phyloP scores from a whole-genome alignment of 192 early-diverging fungal species.

The Coemansia aciculifera region DNA sequence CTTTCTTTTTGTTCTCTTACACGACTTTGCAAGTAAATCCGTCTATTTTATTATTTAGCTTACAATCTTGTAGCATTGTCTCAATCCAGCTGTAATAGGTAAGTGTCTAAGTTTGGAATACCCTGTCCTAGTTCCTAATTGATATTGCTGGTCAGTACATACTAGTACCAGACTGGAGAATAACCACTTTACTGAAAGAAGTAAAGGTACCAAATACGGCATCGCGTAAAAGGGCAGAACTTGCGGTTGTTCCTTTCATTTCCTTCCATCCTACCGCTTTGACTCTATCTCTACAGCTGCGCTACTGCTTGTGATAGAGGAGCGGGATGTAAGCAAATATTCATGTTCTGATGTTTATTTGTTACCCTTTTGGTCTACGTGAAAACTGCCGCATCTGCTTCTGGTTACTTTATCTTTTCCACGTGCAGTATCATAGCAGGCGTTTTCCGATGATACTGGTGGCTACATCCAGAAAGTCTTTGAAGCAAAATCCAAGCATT shows the following conservation, averaged over 20 bases:
- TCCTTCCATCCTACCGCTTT: neutral
- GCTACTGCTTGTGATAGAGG: neutral
- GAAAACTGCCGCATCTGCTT: neutral
- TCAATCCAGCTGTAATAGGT: neutral
- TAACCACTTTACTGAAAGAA: slow-evolving; percentile 1
- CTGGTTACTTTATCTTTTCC: neutral
- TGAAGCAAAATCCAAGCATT: neutral
- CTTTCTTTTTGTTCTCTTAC: neutral
- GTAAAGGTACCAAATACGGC: slow-evolving; percentile 3
- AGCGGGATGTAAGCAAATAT: slow-evolving; percentile 5
- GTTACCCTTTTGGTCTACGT: slow-evolving; percentile 4
- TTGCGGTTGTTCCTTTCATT: neutral
- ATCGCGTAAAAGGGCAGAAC: neutral
- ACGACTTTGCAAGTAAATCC: neutral
- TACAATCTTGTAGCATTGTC: neutral
- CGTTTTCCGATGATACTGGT: neutral
- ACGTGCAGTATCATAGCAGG: neutral
- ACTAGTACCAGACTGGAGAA: neutral
- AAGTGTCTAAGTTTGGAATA: neutral
- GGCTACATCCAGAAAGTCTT: neutral
- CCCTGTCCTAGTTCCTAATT: too few species aligned
- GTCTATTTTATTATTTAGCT: neutral
- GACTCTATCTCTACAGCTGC: neutral
- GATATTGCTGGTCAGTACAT: neutral
- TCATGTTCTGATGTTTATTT: neutral